Conservation (phyloP, 2,329 filamentous ascomycete genomes). For the Botryotinia calthae region DNA sequence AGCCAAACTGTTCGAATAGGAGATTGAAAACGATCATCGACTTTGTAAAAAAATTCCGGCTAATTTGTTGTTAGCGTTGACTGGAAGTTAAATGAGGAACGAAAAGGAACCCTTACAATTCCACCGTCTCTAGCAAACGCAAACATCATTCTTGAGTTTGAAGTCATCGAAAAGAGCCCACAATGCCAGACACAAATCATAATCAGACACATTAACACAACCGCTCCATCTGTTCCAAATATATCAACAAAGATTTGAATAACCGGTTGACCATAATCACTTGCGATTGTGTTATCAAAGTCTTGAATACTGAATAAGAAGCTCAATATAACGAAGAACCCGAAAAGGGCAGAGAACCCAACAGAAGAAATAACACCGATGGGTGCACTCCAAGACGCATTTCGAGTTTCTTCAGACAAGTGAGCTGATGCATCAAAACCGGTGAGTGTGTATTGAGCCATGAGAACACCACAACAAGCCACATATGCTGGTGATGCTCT, state of each 20-base stretch:
- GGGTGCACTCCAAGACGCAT: conserved; percentile 55
- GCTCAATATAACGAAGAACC: conserved; percentile 57
- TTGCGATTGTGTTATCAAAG: conserved; percentile 48
- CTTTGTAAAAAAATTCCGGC: conserved; percentile 53
- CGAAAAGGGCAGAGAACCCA: conserved; percentile 54
- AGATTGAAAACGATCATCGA: conserved; percentile 49
- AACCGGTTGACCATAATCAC: conserved; percentile 51
- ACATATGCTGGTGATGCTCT: conserved; percentile 55
- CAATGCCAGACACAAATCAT: conserved; percentile 62
- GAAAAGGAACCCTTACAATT: conserved; percentile 40
- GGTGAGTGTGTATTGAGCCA: conserved; percentile 54
- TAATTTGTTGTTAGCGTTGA: conserved; percentile 21
- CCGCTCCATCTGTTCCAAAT: conserved; percentile 53
- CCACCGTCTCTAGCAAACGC: conserved; percentile 56
- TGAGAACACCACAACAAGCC: conserved; percentile 51
- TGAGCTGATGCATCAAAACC: conserved; percentile 57
- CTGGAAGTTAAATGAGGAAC: neutral
- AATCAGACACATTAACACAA: conserved; percentile 54
- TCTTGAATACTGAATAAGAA: conserved; percentile 59
- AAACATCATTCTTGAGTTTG: conserved; percentile 59
- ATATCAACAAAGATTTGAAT: conserved; percentile 58
- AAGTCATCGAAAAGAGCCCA: conserved; percentile 56
- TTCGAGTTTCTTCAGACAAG: conserved; percentile 55
- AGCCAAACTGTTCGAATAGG: conserved; percentile 56
- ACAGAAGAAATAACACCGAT: conserved; percentile 57